These are phyloP conservation scores for Xylaria hypoxylon DNA, from an alignment of 2,329 filamentous ascomycete species.

Conservation along the genomic window DNA sequence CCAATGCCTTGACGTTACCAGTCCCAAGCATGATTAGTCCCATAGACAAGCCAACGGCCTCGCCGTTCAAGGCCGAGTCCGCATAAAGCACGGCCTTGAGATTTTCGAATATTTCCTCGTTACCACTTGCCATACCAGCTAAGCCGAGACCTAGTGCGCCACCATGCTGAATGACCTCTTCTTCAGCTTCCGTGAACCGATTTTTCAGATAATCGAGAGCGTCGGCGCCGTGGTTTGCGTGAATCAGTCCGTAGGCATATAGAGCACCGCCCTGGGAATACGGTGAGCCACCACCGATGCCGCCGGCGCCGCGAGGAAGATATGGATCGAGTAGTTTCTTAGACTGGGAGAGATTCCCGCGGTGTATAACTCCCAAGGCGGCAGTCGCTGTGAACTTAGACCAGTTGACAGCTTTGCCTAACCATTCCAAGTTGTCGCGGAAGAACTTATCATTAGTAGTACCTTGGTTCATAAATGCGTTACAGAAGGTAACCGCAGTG, in stretches of 20 bases:
- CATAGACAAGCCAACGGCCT: slow-evolving; percentile 95
- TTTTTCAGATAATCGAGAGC: slow-evolving; percentile 83
- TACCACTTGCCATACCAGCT: slow-evolving; percentile 96
- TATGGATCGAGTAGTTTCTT: slow-evolving; percentile 95
- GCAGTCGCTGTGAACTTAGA: slow-evolving; percentile 99
- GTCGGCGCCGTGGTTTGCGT: slow-evolving; percentile 95
- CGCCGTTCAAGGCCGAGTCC: slow-evolving; percentile 95
- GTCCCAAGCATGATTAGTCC: slow-evolving; percentile 98
- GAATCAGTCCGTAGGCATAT: slow-evolving; percentile 95
- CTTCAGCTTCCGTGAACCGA: slow-evolving; percentile 79
- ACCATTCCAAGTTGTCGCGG: slow-evolving; percentile 96
- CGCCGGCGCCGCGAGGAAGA: slow-evolving; percentile 76
- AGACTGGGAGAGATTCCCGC: slow-evolving; percentile 92
- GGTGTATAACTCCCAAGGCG: slow-evolving; percentile 94
- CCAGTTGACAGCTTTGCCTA: slow-evolving; percentile 99
- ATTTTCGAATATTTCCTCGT: slow-evolving; percentile 89
- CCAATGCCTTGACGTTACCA: slow-evolving; percentile 91
- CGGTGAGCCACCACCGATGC: slow-evolving; percentile 82
- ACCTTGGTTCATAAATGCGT: slow-evolving; percentile 99
- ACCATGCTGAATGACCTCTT: slow-evolving; percentile 97
- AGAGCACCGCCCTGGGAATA: slow-evolving; percentile 97
- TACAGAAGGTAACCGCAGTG: slow-evolving; percentile 95
- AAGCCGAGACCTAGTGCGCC: slow-evolving; percentile 95
- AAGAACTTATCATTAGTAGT: slow-evolving; percentile 99
- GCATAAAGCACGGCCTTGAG: slow-evolving; percentile 89